Percentiles rank a stretch among this genome's conserved stretches.
Evolutionary conservation across 805 yeast genomes (phyloP).

Genomic region (Isabelozyma rhagii): DNA sequence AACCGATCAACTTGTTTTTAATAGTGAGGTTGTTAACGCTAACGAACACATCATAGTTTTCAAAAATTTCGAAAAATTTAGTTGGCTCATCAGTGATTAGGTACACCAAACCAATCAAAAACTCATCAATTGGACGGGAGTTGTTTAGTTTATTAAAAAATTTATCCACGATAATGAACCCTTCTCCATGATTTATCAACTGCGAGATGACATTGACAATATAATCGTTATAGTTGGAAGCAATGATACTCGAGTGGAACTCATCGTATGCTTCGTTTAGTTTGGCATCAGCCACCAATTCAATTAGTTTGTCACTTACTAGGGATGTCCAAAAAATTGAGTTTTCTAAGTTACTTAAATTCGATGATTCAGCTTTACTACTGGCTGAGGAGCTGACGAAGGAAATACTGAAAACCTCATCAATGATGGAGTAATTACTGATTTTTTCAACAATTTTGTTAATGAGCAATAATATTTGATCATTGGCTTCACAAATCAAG

Average conservation of each 20-base stretch:
- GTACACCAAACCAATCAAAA: constrained; percentile 32
- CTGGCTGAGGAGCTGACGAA: constrained; percentile 10
- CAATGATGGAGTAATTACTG: constrained; percentile 20
- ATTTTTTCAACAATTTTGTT: constrained; percentile 22
- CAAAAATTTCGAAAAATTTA: constrained; percentile 19
- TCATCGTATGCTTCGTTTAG: constrained; percentile 26
- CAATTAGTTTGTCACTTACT: constrained; percentile 15
- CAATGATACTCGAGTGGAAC: constrained; percentile 14
- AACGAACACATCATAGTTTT: constrained; percentile 16
- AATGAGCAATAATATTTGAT: constrained; percentile 18
- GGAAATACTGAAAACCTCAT: constrained; percentile 23
- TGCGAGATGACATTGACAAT: constrained; percentile 32
- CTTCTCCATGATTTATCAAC: constrained; percentile 29
- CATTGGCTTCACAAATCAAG: constrained; percentile 30
- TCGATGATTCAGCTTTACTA: constrained; percentile 6
- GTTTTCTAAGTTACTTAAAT: constrained; percentile 17
- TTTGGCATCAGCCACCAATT: constrained; percentile 12
- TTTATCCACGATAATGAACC: constrained; percentile 37
- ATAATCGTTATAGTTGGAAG: constrained; percentile 23
- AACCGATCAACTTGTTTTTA: constrained; percentile 8
- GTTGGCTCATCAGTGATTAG: constrained; percentile 25
- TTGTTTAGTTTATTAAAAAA: constrained; percentile 42
- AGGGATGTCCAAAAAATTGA: constrained; percentile 30
- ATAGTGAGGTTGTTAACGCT: constrained; percentile 5
- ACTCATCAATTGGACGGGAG: constrained; percentile 20